These are phyloP conservation scores for Lipomyces starkeyi DNA, from an alignment of 805 yeast genomes.

Conservation along the genomic window DNA sequence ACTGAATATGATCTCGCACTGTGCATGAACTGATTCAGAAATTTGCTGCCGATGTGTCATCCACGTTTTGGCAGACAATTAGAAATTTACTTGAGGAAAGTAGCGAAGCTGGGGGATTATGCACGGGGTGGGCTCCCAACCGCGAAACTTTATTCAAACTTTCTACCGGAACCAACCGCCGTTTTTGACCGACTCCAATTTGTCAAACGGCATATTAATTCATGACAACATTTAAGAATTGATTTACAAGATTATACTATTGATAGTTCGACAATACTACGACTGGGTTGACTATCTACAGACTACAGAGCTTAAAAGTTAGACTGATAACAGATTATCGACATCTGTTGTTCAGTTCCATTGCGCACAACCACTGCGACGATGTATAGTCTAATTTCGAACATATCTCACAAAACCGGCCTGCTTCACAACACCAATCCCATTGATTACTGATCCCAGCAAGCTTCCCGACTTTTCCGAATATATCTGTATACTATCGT, in stretches of 20 bases:
- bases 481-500: too few species aligned
- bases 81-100: background rate
- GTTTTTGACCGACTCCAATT: too few species aligned
- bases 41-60: background rate
- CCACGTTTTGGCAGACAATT: background rate
- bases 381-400: background rate
- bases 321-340: background rate
- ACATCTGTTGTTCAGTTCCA: too few species aligned
- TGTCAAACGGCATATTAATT: too few species aligned
- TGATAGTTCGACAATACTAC: background rate
- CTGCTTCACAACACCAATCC: background rate
- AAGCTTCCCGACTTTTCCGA: background rate
- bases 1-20: background rate
- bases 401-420: background rate
- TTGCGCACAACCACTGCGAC: background rate
- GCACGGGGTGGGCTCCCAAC: background rate
- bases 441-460: background rate
- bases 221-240: too few species aligned
- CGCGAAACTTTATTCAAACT: background rate
- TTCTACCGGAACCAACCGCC: background rate
- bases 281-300: background rate
- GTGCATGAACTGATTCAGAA: background rate
- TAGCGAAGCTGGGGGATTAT: background rate
- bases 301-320: background rate
- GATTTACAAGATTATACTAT: background rate